Percentiles rank a stretch among this genome's conserved stretches.
Evolutionary conservation across 202 grass and related monocot species (phyloP).

Genomic region (Zoysia matrella): DNA sequence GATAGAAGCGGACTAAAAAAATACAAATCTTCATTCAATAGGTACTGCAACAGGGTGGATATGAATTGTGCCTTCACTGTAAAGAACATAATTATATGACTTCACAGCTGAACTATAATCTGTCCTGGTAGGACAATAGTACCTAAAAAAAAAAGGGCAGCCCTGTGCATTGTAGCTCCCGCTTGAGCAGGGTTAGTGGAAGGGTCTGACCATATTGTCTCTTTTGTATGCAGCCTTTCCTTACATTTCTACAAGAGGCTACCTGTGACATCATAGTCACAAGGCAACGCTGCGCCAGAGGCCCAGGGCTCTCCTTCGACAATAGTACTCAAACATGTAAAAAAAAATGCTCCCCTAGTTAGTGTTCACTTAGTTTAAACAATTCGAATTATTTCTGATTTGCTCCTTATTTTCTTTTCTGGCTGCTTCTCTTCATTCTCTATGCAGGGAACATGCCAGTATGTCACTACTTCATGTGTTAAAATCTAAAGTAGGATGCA

Average conservation of each 20-base stretch:
- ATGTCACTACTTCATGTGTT: not conserved
- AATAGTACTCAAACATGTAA: not conserved
- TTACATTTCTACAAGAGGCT: no score
- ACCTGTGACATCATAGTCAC: no score
- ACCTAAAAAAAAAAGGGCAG: no score
- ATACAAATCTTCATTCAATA: no score
- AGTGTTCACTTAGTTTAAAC: not conserved
- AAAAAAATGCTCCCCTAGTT: not conserved
- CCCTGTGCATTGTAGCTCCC: no score
- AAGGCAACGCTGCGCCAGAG: no score
- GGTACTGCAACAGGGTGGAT: not conserved
- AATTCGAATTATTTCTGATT: not conserved
- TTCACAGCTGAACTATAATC: constrained; percentile 3
- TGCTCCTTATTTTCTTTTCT: not conserved
- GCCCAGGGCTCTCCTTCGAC: no score
- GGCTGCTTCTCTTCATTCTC: not conserved
- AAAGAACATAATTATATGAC: not conserved
- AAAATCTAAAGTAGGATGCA: not conserved
- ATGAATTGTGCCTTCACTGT: not conserved
- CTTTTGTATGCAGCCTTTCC: no score
- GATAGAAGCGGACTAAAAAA: no score
- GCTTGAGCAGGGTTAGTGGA: no score
- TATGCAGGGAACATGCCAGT: not conserved
- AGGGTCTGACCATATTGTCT: no score
- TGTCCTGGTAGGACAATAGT: not conserved